phyloP scores from a whole-genome alignment of 441 rosid species.

The Sinapis alba region DNA sequence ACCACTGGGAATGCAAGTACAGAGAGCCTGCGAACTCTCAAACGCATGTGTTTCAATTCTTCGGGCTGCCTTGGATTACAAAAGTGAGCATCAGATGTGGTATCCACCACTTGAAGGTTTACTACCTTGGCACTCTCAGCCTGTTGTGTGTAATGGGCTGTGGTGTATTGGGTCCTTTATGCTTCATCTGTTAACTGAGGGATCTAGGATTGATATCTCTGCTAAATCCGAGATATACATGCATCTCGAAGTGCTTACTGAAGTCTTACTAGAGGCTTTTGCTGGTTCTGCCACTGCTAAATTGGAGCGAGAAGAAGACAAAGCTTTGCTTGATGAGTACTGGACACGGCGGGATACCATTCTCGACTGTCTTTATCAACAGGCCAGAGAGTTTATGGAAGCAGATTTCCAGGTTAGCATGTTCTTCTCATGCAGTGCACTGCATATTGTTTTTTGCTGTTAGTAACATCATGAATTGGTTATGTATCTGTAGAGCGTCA shows the following conservation, averaged over 20 bases:
- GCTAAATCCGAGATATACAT: constrained; percentile 60
- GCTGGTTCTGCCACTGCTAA: constrained; percentile 71
- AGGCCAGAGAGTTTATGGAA: constrained; percentile 57
- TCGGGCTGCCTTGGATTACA: constrained; percentile 66
- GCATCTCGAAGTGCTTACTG: constrained; percentile 70
- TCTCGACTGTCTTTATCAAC: constrained; percentile 72
- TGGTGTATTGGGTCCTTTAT: constrained; percentile 77
- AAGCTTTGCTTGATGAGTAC: constrained; percentile 72
- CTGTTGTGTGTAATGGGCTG: constrained; percentile 74
- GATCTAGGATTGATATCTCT: constrained; percentile 58
- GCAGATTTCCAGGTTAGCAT: constrained; percentile 57
- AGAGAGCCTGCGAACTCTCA: constrained; percentile 80
- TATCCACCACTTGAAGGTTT: constrained; percentile 93
- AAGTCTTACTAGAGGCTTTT: constrained; percentile 76
- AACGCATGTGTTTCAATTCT: constrained; percentile 71
- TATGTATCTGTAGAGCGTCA: constrained; percentile 52
- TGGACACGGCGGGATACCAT: constrained; percentile 80
- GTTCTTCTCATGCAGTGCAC: constrained; percentile 5
- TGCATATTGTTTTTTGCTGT: constrained; percentile 5
- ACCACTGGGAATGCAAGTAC: constrained; percentile 62
- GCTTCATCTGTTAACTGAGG: constrained; percentile 65
- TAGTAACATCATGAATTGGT: constrained; percentile 4
- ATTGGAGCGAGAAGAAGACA: constrained; percentile 78
- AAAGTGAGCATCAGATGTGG: constrained; percentile 83
- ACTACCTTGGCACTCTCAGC: constrained; percentile 76